phyloP scores from a whole-genome alignment of 208 protist species.

The Tritrichomonas musculus region DNA sequence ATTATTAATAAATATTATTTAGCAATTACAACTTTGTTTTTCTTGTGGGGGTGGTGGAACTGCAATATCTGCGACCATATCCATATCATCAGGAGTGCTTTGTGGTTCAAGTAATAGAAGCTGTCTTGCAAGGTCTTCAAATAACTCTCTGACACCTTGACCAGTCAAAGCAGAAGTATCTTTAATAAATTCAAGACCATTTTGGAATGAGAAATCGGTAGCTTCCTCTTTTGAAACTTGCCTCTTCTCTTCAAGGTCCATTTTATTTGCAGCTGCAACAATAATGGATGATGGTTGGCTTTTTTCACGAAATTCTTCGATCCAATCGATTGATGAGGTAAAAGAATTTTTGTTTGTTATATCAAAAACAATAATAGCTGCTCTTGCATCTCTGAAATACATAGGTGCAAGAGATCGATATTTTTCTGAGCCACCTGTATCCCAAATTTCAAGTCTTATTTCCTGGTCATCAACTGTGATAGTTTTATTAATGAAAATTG shows the following conservation, averaged over 20 bases:
- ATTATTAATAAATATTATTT: background rate
- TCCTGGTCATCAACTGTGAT: background rate
- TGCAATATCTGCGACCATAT: background rate
- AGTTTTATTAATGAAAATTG: background rate
- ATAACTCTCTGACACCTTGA: background rate
- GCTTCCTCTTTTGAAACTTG: background rate
- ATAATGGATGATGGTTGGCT: background rate
- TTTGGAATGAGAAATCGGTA: background rate
- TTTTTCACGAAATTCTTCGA: background rate
- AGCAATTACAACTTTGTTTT: background rate
- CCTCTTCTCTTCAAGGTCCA: background rate
- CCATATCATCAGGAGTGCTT: background rate
- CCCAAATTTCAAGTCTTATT: slow-evolving; percentile 18
- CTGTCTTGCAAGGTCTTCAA: background rate
- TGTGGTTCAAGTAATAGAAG: background rate
- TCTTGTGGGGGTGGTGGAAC: background rate
- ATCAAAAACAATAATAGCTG: slow-evolving; percentile 18
- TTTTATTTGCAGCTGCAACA: slow-evolving; percentile 3
- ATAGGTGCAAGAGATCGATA: background rate
- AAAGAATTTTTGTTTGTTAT: slow-evolving; percentile 1
- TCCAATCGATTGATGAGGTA: background rate
- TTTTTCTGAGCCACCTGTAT: slow-evolving; percentile 27
- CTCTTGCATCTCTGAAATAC: slow-evolving; percentile 34
- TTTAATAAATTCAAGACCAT: background rate
- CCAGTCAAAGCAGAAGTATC: background rate